A percentile compares a stretch with the other conserved stretches of the same genome.
Conservation (phyloP, 2,329 filamentous ascomycete genomes). For the Chrysoporthe cubensis region DNA sequence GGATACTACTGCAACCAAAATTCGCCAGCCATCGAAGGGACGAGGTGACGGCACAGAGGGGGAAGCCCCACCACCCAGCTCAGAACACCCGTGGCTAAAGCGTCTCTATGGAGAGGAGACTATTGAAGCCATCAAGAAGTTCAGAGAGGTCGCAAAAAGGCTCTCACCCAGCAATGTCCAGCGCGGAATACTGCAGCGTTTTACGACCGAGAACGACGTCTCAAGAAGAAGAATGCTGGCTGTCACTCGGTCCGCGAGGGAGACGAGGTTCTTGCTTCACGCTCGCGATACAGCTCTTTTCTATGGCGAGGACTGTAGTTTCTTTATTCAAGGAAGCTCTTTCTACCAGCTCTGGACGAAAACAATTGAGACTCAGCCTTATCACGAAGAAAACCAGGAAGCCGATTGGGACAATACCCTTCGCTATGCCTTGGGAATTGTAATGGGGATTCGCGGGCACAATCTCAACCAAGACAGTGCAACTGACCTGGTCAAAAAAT, state of each 20-base stretch:
- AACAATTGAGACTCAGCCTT: conserved; percentile 23
- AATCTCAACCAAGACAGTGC: not conserved
- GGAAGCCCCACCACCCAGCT: not conserved
- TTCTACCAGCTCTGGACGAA: conserved; percentile 26
- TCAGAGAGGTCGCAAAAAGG: not conserved
- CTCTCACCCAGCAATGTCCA: conserved; percentile 16
- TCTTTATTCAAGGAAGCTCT: not conserved
- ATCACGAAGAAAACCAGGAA: conserved; percentile 24
- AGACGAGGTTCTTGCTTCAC: conserved; percentile 29
- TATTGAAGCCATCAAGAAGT: not conserved
- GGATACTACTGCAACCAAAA: conserved; percentile 6
- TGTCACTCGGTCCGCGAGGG: conserved; percentile 27
- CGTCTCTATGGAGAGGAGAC: not conserved
- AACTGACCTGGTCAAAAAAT: not conserved
- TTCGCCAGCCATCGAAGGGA: rapidly evolving
- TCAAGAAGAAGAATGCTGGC: conserved; percentile 28
- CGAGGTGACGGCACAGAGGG: not conserved
- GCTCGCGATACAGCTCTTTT: conserved; percentile 29
- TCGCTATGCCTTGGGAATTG: conserved; percentile 23
- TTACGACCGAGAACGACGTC: conserved; percentile 25
- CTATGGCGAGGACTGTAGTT: conserved; percentile 11
- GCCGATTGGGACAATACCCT: conserved; percentile 26
- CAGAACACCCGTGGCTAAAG: not conserved
- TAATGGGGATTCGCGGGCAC: conserved; percentile 10
- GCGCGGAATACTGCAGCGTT: conserved; percentile 23